Conservation (phyloP, 176 grass and related monocot species). For the Tillandsia leiboldiana region DNA sequence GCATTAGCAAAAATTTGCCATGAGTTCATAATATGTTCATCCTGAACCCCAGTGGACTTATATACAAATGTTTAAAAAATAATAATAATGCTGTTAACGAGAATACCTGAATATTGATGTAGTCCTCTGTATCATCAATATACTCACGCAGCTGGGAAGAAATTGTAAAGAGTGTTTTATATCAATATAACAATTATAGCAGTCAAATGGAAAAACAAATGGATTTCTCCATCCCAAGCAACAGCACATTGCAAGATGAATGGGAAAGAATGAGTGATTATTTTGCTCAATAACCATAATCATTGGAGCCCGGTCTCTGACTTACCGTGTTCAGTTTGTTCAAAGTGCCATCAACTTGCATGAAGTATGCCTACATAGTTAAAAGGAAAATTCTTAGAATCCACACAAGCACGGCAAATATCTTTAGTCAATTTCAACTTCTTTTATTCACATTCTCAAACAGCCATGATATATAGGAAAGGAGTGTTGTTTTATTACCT, state of each 20-base stretch:
- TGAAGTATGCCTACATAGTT: conserved; percentile 91
- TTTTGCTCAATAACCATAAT: background rate
- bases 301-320: background rate
- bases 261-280: background rate
- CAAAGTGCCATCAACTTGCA: conserved; percentile 98
- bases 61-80: background rate
- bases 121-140: conserved; percentile 99
- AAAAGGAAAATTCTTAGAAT: conserved; percentile 24
- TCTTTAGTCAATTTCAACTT: background rate
- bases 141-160: conserved; percentile 86
- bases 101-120: conserved; percentile 97
- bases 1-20: conserved; percentile 1
- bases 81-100: background rate
- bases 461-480: background rate
- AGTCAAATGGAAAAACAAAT: background rate
- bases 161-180: background rate
- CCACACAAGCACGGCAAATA: background rate
- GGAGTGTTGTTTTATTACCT: conserved; percentile 37
- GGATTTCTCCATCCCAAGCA: background rate
- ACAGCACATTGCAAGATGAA: background rate
- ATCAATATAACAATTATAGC: background rate
- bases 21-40: background rate
- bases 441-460: background rate
- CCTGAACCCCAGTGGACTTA: no score
- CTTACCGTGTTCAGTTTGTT: conserved; percentile 96